A percentile compares a stretch with the other conserved stretches of the same genome.
Evolutionary conservation across 805 yeast genomes (phyloP).

Genomic region (Spencermartinsiella europaea): DNA sequence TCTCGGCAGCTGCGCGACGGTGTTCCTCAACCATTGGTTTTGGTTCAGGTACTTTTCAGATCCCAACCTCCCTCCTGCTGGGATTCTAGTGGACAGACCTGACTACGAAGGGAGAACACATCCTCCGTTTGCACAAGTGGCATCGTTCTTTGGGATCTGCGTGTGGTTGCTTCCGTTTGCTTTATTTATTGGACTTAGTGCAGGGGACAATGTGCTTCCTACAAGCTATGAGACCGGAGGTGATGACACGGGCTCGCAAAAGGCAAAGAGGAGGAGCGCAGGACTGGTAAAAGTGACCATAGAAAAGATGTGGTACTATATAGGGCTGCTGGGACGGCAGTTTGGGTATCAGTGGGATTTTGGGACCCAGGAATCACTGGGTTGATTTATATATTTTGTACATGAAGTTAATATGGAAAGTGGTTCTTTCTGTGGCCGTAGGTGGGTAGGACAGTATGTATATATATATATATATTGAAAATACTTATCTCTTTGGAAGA

Average conservation of each 20-base stretch:
- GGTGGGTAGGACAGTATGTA: too few species aligned
- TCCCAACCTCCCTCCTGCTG: constrained; percentile 53
- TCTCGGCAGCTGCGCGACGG: constrained; percentile 63
- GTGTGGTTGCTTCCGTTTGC: constrained; percentile 95
- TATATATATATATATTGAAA: too few species aligned
- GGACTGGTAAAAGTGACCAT: constrained; percentile 69
- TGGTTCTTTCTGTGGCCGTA: too few species aligned
- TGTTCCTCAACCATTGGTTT: constrained; percentile 71
- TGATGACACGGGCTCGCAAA: constrained; percentile 29
- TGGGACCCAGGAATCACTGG: constrained; percentile 4
- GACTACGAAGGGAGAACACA: constrained; percentile 60
- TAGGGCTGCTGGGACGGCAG: constrained; percentile 44
- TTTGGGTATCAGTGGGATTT: constrained; percentile 62
- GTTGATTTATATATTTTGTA: too few species aligned
- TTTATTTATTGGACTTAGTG: constrained; percentile 83
- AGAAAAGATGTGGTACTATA: constrained; percentile 43
- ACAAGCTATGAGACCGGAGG: constrained; percentile 23
- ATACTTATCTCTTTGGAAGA: too few species aligned
- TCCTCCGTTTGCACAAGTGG: constrained; percentile 81
- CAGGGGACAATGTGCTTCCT: constrained; percentile 86
- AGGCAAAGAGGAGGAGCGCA: constrained; percentile 40
- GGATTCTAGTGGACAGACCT: constrained; percentile 38
- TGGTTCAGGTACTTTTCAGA: constrained; percentile 89
- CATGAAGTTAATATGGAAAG: too few species aligned
- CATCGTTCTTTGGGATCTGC: constrained; percentile 91